phyloP scores from a whole-genome alignment of 2,329 filamentous ascomycete genomes.

The Fusarium annulatum region DNA sequence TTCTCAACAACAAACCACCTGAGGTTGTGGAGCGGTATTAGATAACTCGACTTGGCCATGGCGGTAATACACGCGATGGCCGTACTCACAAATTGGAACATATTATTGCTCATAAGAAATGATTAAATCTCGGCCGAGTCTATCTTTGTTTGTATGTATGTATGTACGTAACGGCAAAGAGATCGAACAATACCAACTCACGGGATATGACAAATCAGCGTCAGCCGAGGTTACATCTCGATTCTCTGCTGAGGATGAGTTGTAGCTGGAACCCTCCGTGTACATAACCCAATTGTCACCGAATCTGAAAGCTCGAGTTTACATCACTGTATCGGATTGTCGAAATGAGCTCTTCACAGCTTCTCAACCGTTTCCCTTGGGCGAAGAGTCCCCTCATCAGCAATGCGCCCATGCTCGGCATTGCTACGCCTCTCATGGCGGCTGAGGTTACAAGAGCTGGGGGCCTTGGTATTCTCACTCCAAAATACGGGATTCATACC shows the following conservation, averaged over 20 bases:
- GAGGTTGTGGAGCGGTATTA: conserved; percentile 48
- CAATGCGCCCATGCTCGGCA: conserved; percentile 53
- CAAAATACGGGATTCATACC: background rate
- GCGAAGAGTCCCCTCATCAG: conserved; percentile 46
- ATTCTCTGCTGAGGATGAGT: background rate
- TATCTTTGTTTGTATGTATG: background rate
- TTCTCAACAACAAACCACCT: conserved; percentile 69
- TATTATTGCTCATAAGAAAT: background rate
- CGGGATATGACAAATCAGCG: conserved; percentile 30
- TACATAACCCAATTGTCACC: background rate
- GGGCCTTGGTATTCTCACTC: conserved; percentile 48
- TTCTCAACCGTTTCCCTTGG: conserved; percentile 49
- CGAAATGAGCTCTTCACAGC: conserved; percentile 42
- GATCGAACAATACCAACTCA: background rate
- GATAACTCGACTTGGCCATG: background rate
- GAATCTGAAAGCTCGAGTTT: background rate
- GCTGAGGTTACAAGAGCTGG: conserved; percentile 53
- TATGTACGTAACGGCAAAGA: background rate
- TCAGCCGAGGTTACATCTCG: background rate
- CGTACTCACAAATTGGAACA: background rate
- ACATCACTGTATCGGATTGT: background rate
- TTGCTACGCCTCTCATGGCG: conserved; percentile 49
- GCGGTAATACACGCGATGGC: background rate
- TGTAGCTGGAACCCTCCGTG: background rate
- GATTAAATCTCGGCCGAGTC: no score